Base-by-base conservation (phyloP, 345 rosid genomes). In the Clarkia xantiana region DNA sequence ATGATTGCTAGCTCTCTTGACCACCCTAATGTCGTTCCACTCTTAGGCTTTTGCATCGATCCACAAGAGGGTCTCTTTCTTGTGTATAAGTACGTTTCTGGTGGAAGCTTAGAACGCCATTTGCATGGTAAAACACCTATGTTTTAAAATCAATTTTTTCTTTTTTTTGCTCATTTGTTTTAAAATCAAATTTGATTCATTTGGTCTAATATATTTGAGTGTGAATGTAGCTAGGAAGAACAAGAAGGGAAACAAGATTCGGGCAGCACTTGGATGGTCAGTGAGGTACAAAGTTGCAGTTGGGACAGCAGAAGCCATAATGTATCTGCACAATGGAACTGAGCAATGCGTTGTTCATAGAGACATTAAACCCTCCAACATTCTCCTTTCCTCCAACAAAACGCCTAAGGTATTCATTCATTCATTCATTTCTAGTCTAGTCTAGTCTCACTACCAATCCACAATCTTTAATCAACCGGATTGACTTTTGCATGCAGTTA, bases 1-100 rank as follows among this genome's bases (percentile, higher is more conserved):
- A 90, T 86, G 95, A 90, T 86, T 73, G 95, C 95, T 22, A 83
- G 89, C 70, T 90, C 97, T 61, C 86, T 90, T 64, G 68, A 73
- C 49, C 61, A 64, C 67, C 70, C 69, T 45, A 79, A 86, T 49
- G 67, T 83, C 42, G 94, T 79, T 14, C 97, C 95, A 29, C 81
- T 90, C 57, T 53, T 83, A 57, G 97, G 95, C 20, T 90, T 79
- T 29, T 90, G 97, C 70, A 86, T 90, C 15, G 91, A 86, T 66
- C 79, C 78, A 2, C 86, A 86, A 20, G 86, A 90, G 63, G 95
- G 95, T 17, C 64, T 83, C 74, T 86, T 86, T 77, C 68, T 90
- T 80, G 94, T 86, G 40, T 90, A 90, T 65, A 83, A 75, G 74
- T 83, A 68, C 66, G 95, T 90, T 42, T 86, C 94, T 15, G 89